Evolutionary conservation across 805 yeast species (phyloP).

Genomic region (Nakazawaea sp.): DNA sequence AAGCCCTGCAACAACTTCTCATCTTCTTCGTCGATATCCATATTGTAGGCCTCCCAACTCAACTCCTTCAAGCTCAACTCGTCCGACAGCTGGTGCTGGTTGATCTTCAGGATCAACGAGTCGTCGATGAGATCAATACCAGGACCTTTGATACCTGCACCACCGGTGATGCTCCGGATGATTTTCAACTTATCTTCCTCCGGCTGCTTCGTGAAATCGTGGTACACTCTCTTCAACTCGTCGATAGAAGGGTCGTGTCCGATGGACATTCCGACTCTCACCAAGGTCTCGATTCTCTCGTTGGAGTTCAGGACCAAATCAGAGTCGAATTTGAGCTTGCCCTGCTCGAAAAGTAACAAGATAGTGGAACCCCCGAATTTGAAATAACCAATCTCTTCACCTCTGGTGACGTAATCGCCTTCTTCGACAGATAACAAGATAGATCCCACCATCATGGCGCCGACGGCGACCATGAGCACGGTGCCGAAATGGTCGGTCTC

Average conservation of each 20-base stretch:
- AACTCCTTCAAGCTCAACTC: slow-evolving; percentile 6
- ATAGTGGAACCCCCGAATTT: slow-evolving; percentile 95
- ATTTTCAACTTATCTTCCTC: slow-evolving; percentile 41
- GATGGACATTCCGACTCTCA: slow-evolving; percentile 86
- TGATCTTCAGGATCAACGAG: slow-evolving; percentile 8
- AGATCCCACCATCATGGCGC: slow-evolving; percentile 99
- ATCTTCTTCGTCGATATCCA: slow-evolving; percentile 12
- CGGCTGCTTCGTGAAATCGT: slow-evolving; percentile 38
- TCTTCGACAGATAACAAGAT: slow-evolving; percentile 62
- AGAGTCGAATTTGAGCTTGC: slow-evolving; percentile 53
- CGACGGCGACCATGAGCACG: slow-evolving; percentile 74
- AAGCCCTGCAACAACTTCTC: slow-evolving; percentile 21
- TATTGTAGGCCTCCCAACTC: slow-evolving; percentile 14
- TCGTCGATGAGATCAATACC: slow-evolving; percentile 9
- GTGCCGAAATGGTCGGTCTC: slow-evolving; percentile 72
- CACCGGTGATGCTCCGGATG: slow-evolving; percentile 54
- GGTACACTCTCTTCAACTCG: slow-evolving; percentile 43
- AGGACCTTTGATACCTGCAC: slow-evolving; percentile 20
- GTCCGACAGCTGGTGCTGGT: background rate
- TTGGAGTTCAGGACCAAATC: slow-evolving; percentile 67
- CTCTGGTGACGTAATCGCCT: slow-evolving; percentile 52
- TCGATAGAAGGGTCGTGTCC: slow-evolving; percentile 57
- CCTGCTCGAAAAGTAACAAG: slow-evolving; percentile 52
- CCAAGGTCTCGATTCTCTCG: slow-evolving; percentile 71
- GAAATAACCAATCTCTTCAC: slow-evolving; percentile 89